Evolutionary conservation across 495 filamentous ascomycete genomes (phyloP).

Genomic region (Podospora pseudocomata): DNA sequence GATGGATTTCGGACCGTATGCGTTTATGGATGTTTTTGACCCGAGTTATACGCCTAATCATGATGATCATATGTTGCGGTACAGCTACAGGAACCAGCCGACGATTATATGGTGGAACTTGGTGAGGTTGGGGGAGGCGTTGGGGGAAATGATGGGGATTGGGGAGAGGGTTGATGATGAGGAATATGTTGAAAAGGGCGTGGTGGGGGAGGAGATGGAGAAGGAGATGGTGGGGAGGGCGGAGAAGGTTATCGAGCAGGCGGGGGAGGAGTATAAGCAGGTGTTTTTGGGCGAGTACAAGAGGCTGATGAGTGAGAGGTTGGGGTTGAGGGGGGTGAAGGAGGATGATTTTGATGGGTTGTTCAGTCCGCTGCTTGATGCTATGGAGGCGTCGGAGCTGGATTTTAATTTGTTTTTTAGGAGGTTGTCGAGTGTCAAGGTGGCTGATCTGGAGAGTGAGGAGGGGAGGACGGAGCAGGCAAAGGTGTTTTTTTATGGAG

Average conservation of each 20-base stretch:
- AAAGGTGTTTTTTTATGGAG: slow-evolving; percentile 62
- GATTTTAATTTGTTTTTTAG: slow-evolving; percentile 95
- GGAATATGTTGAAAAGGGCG: slow-evolving; percentile 64
- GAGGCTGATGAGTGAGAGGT: slow-evolving; percentile 67
- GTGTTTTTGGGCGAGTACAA: slow-evolving; percentile 87
- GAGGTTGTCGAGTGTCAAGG: slow-evolving; percentile 55
- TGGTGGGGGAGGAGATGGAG: slow-evolving; percentile 55
- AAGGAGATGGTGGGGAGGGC: neutral
- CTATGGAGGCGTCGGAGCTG: slow-evolving; percentile 70
- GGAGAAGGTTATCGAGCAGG: slow-evolving; percentile 71
- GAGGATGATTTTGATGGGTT: slow-evolving; percentile 72
- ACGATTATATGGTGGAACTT: slow-evolving; percentile 99
- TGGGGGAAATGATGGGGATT: slow-evolving; percentile 82
- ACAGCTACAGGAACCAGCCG: slow-evolving; percentile 90
- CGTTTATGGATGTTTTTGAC: slow-evolving; percentile 94
- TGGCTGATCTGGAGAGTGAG: slow-evolving; percentile 58
- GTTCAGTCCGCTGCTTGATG: slow-evolving; percentile 77
- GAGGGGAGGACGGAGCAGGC: slow-evolving; percentile 54
- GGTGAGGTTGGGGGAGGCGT: slow-evolving; percentile 82
- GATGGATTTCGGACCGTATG: slow-evolving; percentile 94
- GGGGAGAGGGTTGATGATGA: slow-evolving; percentile 63
- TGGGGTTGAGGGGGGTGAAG: slow-evolving; percentile 65
- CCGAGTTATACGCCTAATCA: slow-evolving; percentile 95
- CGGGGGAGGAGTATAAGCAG: slow-evolving; percentile 79
- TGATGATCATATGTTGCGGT: slow-evolving; percentile 82